Evolutionary conservation across 2,329 filamentous ascomycete species (phyloP).

Genomic region (Cercospora brassicicola): DNA sequence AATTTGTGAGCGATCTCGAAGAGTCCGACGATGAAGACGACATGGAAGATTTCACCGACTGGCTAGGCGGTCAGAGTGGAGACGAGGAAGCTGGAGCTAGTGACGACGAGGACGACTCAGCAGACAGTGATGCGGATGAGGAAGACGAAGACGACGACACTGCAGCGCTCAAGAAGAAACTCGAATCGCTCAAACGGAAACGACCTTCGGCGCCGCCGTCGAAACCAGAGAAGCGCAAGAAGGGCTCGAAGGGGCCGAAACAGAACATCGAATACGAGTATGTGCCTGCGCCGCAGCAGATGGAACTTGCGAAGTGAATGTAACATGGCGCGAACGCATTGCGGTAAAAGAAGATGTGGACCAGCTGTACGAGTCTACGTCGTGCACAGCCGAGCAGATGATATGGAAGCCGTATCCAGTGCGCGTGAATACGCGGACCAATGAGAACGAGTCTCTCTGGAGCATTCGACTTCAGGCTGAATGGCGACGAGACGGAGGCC

Average conservation of each 20-base stretch:
- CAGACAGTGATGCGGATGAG: constrained; percentile 50
- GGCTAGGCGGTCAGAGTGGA: constrained; percentile 71
- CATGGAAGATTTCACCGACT: constrained; percentile 91
- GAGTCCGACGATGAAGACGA: constrained; percentile 68
- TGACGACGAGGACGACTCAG: constrained; percentile 47
- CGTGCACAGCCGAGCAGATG: background rate
- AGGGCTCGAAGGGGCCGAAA: constrained; percentile 56
- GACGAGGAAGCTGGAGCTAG: constrained; percentile 52
- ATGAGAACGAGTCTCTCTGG: background rate
- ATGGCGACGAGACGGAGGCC: background rate
- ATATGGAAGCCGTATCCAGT: background rate
- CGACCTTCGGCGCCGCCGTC: constrained; percentile 50
- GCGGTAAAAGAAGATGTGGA: background rate
- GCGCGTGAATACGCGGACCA: background rate
- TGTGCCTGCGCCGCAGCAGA: constrained; percentile 60
- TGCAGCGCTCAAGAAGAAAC: constrained; percentile 58
- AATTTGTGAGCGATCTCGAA: constrained; percentile 91
- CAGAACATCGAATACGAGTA: constrained; percentile 78
- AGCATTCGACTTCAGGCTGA: background rate
- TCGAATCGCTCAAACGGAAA: constrained; percentile 59
- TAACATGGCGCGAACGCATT: background rate
- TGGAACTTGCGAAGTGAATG: constrained; percentile 39
- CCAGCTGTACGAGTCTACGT: background rate
- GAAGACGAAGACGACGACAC: constrained; percentile 55
- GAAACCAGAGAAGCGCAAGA: constrained; percentile 60